Conservation (phyloP, 1,284 basidiomycete species). For the Cutaneotrichosporon cutaneum region DNA sequence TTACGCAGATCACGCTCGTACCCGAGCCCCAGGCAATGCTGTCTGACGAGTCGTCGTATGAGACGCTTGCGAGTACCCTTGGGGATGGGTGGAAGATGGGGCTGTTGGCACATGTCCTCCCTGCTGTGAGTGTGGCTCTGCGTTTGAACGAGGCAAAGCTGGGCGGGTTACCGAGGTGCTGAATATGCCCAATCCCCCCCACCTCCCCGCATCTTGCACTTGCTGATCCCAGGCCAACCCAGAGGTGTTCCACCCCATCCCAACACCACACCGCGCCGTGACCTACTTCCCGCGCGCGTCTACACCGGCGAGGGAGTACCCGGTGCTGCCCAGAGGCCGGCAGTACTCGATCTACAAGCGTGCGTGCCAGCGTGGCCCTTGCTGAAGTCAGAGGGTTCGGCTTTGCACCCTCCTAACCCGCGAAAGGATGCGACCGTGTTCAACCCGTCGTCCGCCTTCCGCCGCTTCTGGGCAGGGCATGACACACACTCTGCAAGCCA, state of each 20-base stretch:
- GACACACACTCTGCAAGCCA: constrained; percentile 25
- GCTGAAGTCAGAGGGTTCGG: neutral
- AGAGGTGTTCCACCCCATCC: neutral
- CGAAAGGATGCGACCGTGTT: neutral
- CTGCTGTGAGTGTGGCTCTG: constrained; percentile 6
- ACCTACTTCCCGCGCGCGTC: constrained; percentile 29
- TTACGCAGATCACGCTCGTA: constrained; percentile 11
- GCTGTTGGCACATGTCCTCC: constrained; percentile 11
- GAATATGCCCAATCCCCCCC: no score
- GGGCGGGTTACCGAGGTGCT: no score
- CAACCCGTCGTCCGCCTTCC: constrained; percentile 3
- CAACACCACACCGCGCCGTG: constrained; percentile 6
- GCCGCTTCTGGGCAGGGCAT: constrained; percentile 29
- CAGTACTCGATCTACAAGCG: constrained; percentile 23
- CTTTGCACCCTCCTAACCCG: constrained; percentile 12
- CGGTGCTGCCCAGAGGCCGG: constrained; percentile 26
- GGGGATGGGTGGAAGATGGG: constrained; percentile 14
- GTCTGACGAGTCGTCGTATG: neutral
- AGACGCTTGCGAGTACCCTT: neutral
- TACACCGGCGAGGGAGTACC: constrained; percentile 21
- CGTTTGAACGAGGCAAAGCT: neutral
- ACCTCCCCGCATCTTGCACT: no score
- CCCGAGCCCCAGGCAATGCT: constrained; percentile 9
- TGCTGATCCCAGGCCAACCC: constrained; percentile 9
- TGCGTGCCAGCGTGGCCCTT: constrained; percentile 7